phyloP scores from a whole-genome alignment of 2,329 filamentous ascomycete genomes.

The Camillea tinctor region DNA sequence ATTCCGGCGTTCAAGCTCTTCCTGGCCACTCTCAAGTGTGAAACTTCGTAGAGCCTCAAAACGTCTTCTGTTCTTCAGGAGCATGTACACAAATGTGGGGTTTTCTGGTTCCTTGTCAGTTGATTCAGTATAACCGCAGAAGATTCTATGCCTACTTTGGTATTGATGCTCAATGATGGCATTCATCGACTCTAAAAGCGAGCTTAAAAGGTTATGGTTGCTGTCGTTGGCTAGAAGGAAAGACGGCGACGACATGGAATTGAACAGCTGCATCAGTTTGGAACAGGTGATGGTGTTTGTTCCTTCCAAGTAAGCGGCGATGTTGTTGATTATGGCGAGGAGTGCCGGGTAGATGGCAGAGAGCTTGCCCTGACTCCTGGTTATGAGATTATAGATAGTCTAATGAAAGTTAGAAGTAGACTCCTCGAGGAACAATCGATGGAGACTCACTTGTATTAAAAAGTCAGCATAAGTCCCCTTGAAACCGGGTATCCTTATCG shows the following conservation, averaged over 20 bases:
- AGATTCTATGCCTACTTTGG: slow-evolving; percentile 52
- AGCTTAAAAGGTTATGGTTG: slow-evolving; percentile 79
- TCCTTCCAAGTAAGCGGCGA: slow-evolving; percentile 79
- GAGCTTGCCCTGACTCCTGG: slow-evolving; percentile 83
- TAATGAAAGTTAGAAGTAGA: slow-evolving; percentile 36
- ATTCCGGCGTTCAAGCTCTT: slow-evolving; percentile 81
- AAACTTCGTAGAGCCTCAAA: slow-evolving; percentile 85
- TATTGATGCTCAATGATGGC: slow-evolving; percentile 88
- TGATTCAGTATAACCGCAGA: not conserved
- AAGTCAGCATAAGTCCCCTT: slow-evolving; percentile 91
- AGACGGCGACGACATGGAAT: slow-evolving; percentile 88
- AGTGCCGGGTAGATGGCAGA: slow-evolving; percentile 91
- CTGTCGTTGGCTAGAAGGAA: slow-evolving; percentile 91
- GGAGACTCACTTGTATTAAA: slow-evolving; percentile 74
- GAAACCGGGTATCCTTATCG: slow-evolving; percentile 81
- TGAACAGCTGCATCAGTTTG: slow-evolving; percentile 83
- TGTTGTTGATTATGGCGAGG: slow-evolving; percentile 89
- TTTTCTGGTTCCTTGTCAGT: slow-evolving; percentile 58
- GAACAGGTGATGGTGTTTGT: slow-evolving; percentile 73
- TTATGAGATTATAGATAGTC: slow-evolving; percentile 91
- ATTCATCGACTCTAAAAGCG: slow-evolving; percentile 85
- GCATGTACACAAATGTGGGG: slow-evolving; percentile 73
- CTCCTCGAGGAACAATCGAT: slow-evolving; percentile 22
- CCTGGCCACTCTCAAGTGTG: slow-evolving; percentile 86
- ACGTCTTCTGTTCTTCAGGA: slow-evolving; percentile 75